These are phyloP conservation scores for Secale cereale DNA, from an alignment of 176 grass and related monocot genomes.

Conservation along the genomic window DNA sequence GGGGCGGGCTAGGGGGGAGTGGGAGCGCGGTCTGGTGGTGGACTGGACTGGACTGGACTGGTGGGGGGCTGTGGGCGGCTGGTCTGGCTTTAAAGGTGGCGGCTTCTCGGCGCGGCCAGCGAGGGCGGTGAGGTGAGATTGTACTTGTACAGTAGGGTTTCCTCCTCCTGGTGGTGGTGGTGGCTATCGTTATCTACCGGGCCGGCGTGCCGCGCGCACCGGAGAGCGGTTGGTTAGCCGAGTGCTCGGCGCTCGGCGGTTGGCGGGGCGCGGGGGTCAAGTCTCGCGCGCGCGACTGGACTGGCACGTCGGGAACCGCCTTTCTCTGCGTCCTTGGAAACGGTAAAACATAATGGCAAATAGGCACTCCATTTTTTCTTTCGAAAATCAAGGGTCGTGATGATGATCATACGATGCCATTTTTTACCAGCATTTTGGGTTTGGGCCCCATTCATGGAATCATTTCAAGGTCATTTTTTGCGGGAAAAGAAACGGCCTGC, in stretches of 20 bases:
- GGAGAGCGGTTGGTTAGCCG: not conserved
- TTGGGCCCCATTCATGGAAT: not conserved
- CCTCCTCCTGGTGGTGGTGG: too few species aligned
- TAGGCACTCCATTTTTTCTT: too few species aligned
- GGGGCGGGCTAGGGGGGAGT: not conserved
- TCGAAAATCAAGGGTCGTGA: too few species aligned
- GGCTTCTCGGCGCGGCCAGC: not conserved
- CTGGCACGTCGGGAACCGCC: not conserved
- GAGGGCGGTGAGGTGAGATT: not conserved
- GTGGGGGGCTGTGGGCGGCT: not conserved
- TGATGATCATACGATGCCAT: too few species aligned
- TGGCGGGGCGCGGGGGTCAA: not conserved
- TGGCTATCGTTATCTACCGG: not conserved
- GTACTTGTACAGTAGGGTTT: not conserved
- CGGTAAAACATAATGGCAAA: too few species aligned
- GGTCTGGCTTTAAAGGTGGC: conserved; percentile 21
- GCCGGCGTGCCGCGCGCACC: not conserved
- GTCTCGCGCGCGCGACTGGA: not conserved
- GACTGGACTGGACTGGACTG: not conserved
- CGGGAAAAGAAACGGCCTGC: not conserved
- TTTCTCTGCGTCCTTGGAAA: not conserved
- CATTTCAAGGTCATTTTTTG: not conserved
- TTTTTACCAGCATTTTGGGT: too few species aligned
- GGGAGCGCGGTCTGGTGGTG: not conserved
- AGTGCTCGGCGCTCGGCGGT: too few species aligned